Percentiles rank a stretch among this genome's conserved stretches.
Evolutionary conservation across 2,329 filamentous ascomycete genomes (phyloP).

Genomic region (Colletotrichum phormii): DNA sequence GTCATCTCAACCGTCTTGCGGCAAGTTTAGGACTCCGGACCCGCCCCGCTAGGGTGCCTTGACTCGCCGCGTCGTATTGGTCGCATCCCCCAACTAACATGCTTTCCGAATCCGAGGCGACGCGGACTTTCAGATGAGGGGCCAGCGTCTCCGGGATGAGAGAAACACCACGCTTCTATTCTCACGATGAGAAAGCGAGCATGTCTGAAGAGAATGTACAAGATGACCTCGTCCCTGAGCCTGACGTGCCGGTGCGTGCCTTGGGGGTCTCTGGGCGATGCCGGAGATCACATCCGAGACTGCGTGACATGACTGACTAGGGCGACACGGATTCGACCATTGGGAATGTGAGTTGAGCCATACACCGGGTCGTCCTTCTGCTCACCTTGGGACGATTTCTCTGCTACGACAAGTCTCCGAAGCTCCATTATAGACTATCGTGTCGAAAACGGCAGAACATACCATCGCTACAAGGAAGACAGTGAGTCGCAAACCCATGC

Average conservation of each 20-base stretch:
- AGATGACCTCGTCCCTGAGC: neutral
- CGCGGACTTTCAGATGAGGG: neutral
- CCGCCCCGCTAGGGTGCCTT: conserved; percentile 7
- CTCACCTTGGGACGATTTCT: neutral
- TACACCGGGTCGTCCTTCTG: rapidly evolving
- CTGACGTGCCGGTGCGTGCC: conserved; percentile 3
- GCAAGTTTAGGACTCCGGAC: neutral
- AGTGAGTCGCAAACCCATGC: neutral
- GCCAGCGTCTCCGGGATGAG: neutral
- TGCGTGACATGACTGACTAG: neutral
- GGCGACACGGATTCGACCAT: conserved; percentile 12
- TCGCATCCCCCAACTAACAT: neutral
- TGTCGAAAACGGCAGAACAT: conserved; percentile 52
- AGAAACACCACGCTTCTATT: neutral
- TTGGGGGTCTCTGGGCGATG: neutral
- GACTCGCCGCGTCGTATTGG: conserved; percentile 1
- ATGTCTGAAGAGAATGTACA: neutral
- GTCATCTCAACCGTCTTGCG: neutral
- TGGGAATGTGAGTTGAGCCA: neutral
- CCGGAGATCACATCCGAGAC: neutral
- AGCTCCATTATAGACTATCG: conserved; percentile 51
- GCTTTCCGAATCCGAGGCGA: conserved; percentile 2
- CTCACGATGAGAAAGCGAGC: neutral
- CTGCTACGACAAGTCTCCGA: conserved; percentile 36
- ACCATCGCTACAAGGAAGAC: conserved; percentile 43